phyloP scores from a whole-genome alignment of 2,329 filamentous ascomycete genomes.

The Volutella citrinella region DNA sequence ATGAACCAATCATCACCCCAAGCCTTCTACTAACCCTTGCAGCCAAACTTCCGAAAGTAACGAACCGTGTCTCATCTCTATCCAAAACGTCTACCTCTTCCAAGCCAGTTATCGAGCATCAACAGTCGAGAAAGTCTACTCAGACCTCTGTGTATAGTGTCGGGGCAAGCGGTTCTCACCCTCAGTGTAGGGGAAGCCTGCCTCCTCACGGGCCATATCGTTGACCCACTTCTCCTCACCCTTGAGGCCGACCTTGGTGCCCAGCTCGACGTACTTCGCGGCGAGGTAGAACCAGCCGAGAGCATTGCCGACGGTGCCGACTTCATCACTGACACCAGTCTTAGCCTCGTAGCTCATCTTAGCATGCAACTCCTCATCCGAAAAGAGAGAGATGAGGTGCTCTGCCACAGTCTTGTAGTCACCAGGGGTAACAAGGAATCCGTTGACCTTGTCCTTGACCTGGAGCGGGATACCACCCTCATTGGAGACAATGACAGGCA shows the following conservation, averaged over 20 bases:
- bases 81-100: too few species aligned
- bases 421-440: conserved; percentile 69
- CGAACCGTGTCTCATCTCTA: too few species aligned
- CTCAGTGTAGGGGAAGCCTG: conserved; percentile 54
- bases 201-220: conserved; percentile 47
- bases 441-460: conserved; percentile 67
- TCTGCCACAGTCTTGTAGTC: conserved; percentile 68
- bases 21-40: too few species aligned
- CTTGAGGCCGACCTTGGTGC: conserved; percentile 44
- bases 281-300: conserved; percentile 77
- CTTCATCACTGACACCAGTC: conserved; percentile 72
- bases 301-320: conserved; percentile 76
- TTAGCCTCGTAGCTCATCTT: conserved; percentile 64
- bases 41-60: too few species aligned
- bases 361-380: conserved; percentile 60
- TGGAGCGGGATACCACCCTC: conserved; percentile 81
- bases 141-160: conserved; percentile 20
- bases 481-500: conserved; percentile 71
- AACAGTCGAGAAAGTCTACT: too few species aligned
- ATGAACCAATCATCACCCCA: too few species aligned
- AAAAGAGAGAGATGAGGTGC: conserved; percentile 65
- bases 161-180: conserved; percentile 60
- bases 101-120: too few species aligned
- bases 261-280: conserved; percentile 57
- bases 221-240: conserved; percentile 49